Percentiles rank a stretch among this genome's conserved stretches.
These are phyloP conservation scores for Wickerhamiella pararugosa DNA, from an alignment of 1,139 yeast species.

Conservation along the genomic window DNA sequence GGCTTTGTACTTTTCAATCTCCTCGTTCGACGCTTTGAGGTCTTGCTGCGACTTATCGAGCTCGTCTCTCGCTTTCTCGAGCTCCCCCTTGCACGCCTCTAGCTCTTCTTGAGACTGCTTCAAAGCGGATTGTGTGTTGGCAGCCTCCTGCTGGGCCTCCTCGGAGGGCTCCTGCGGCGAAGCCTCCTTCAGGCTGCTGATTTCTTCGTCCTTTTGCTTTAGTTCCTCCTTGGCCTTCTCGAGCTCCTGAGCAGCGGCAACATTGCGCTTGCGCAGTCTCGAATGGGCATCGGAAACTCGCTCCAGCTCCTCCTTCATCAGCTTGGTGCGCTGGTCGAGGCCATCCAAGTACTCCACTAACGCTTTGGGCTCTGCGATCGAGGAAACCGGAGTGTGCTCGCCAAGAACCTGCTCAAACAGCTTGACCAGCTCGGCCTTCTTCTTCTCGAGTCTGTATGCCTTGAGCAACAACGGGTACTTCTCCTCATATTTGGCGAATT, in stretches of 20 bases:
- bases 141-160: neutral
- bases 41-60: neutral
- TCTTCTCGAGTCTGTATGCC: conserved; percentile 73
- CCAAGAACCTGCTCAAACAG: conserved; percentile 55
- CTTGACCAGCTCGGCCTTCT: conserved; percentile 45
- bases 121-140: neutral
- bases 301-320: conserved; percentile 42
- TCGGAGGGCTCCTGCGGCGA: neutral
- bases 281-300: conserved; percentile 22
- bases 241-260: conserved; percentile 17
- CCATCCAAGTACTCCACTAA: conserved; percentile 58
- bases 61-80: neutral
- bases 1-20: neutral
- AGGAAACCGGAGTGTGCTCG: conserved; percentile 69
- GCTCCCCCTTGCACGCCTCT: neutral
- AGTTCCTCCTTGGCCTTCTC: conserved; percentile 17
- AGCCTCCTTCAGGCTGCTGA: too few relatives aligned
- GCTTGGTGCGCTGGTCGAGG: conserved; percentile 41
- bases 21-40: neutral
- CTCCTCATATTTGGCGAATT: conserved; percentile 76
- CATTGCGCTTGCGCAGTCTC: conserved; percentile 19
- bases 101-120: neutral
- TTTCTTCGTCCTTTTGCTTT: conserved; percentile 16
- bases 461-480: conserved; percentile 35
- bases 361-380: conserved; percentile 54